Base-by-base conservation (phyloP, 371 early-diverging fungal genomes). In the Mortierella sp. region DNA sequence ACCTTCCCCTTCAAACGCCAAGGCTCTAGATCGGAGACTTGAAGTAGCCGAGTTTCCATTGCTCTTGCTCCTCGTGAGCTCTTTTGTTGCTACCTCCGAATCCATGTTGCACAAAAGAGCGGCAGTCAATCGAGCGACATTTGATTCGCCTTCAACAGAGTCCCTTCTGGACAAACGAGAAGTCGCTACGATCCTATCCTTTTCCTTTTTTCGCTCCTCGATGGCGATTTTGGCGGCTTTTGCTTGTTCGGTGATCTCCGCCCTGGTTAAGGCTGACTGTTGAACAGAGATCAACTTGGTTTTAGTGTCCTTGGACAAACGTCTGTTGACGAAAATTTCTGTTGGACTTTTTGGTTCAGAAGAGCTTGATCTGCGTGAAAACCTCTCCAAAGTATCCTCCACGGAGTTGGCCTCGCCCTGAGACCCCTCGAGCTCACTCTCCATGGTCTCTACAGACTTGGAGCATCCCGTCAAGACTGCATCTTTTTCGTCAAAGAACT, bases 91-190 rank as follows among this genome's bases (percentile, higher is more conserved):
- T 47, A 17, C 8, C 47, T 22, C 47, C 8, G 17, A 19, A 6
- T 47, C 47, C 47, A 47, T 17, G 17, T 19, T 60, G 57, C 15
- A 34, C 47, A 34, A 31, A 13, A 49, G 37, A 6, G 15, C 61
- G 19, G 22, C 62, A 3, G 62, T n/a, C 17, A 61, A 47, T 31
- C 62, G 45, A n/a, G 62, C 62, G 0, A 61, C 62, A 17, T 61
- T 61, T 19, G 62, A 61, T 22, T 61, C 28, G 32, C 29, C 43
- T 3, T 57, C 60, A 19, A 29, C 47, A 42, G 53, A 47, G 22
- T 68, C 68, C 0, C n/a, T 23, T 32, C 58, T 68, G 7, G 74
- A 51, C 19, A 67, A 19, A 31, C 63, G 26, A 1, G 47, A 47
- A n/a, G 10, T 17, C 15, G 47, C 47, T 13, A 47, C 15, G 17